Evolutionary conservation across 2,329 filamentous ascomycete genomes (phyloP).

Genomic region (Rhytidhysteron rufulum): DNA sequence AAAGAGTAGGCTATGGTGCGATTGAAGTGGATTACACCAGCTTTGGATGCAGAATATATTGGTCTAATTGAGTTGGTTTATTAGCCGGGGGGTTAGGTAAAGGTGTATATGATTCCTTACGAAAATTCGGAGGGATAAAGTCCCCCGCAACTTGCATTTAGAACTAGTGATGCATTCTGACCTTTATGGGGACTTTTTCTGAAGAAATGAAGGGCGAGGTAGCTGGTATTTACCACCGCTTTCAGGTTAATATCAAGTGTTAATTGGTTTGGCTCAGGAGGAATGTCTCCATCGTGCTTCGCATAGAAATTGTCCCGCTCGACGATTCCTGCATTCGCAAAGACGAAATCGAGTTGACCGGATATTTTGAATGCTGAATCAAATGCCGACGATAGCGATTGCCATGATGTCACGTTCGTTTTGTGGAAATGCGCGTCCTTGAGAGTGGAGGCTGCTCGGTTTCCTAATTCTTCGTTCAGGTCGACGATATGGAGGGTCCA

Average conservation of each 20-base stretch:
- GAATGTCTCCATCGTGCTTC: constrained; percentile 20
- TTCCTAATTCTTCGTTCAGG: constrained; percentile 33
- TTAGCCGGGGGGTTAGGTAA: no score
- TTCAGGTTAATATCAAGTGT: constrained; percentile 38
- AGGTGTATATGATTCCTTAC: no score
- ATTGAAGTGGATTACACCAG: constrained; percentile 40
- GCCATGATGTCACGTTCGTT: constrained; percentile 37
- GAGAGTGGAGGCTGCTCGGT: constrained; percentile 21
- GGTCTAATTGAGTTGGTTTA: no score
- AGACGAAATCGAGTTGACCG: constrained; percentile 45
- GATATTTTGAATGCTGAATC: constrained; percentile 33
- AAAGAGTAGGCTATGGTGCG: constrained; percentile 34
- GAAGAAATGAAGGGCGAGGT: constrained; percentile 44
- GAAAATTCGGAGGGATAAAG: constrained; percentile 35
- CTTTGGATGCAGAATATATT: constrained; percentile 26
- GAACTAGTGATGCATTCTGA: constrained; percentile 25
- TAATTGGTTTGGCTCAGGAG: constrained; percentile 29
- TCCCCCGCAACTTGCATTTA: constrained; percentile 37
- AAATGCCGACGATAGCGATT: constrained; percentile 31
- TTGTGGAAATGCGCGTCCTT: constrained; percentile 36
- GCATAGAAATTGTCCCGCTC: constrained; percentile 42
- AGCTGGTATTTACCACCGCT: constrained; percentile 35
- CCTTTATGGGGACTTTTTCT: constrained; percentile 17
- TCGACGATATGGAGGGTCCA: constrained; percentile 43
- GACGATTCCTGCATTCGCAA: constrained; percentile 47